phyloP scores from a whole-genome alignment of 2,329 filamentous ascomycete species.

The Clarireedia sp. region DNA sequence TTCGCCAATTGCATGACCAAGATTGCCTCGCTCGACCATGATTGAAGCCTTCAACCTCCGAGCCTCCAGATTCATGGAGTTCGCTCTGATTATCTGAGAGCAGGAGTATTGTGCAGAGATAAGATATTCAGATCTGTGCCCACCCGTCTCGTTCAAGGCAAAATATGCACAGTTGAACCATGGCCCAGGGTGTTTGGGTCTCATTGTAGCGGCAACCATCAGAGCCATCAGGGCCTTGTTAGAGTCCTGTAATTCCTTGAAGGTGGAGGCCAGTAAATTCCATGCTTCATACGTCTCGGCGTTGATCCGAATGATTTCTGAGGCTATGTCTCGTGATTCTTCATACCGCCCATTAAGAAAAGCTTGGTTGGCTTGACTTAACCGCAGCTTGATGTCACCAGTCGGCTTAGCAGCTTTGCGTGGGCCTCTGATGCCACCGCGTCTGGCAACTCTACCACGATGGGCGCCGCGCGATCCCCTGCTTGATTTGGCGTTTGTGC shows the following conservation, averaged over 20 bases:
- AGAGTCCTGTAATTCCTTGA: constrained; percentile 50
- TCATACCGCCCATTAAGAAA: constrained; percentile 57
- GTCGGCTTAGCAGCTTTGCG: constrained; percentile 58
- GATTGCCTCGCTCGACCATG: constrained; percentile 46
- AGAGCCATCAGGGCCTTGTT: constrained; percentile 51
- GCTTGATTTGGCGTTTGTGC: neutral
- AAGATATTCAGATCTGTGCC: constrained; percentile 38
- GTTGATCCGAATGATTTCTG: constrained; percentile 60
- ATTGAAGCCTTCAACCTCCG: constrained; percentile 53
- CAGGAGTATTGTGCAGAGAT: constrained; percentile 52
- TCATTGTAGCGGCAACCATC: constrained; percentile 54
- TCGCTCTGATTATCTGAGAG: constrained; percentile 49
- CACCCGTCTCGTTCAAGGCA: constrained; percentile 43
- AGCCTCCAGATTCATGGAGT: constrained; percentile 44
- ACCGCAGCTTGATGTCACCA: constrained; percentile 60
- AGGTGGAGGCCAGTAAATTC: constrained; percentile 53
- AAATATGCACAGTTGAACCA: constrained; percentile 54
- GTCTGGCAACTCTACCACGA: constrained; percentile 2
- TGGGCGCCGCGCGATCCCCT: neutral
- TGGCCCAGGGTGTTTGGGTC: constrained; percentile 49
- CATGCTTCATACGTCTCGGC: constrained; percentile 59
- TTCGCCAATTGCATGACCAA: constrained; percentile 46
- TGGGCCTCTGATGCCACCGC: constrained; percentile 29
- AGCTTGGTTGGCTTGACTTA: constrained; percentile 59
- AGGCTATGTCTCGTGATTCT: constrained; percentile 48